A percentile compares a stretch with the other conserved stretches of the same genome.
phyloP scores from a whole-genome alignment of 768 basidiomycete genomes.

The Leccinum variicolor region DNA sequence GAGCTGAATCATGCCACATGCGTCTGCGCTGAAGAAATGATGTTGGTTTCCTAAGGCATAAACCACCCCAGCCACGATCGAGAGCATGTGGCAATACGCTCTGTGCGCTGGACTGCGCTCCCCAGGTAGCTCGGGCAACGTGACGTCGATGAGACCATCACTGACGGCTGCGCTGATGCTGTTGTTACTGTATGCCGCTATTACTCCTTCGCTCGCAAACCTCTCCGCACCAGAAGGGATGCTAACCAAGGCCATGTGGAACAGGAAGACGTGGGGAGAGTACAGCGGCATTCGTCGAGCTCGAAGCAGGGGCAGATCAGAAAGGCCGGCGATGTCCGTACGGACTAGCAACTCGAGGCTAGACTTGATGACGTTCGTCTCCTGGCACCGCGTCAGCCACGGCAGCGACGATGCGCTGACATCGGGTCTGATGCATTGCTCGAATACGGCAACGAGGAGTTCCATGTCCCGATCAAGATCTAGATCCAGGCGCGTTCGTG shows the following conservation, averaged over 20 bases:
- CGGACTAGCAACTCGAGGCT: constrained; percentile 72
- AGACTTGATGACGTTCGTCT: constrained; percentile 70
- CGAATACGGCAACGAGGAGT: constrained; percentile 76
- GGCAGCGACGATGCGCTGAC: constrained; percentile 63
- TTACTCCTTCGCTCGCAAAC: constrained; percentile 77
- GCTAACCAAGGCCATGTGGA: constrained; percentile 83
- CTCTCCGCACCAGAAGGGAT: constrained; percentile 77
- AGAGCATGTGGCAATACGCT: constrained; percentile 82
- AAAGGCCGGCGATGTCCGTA: constrained; percentile 66
- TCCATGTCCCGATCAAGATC: constrained; percentile 82
- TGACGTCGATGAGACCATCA: constrained; percentile 65
- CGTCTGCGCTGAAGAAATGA: constrained; percentile 81
- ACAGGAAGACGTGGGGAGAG: constrained; percentile 73
- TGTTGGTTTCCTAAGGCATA: constrained; percentile 58
- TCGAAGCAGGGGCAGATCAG: constrained; percentile 61
- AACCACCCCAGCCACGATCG: constrained; percentile 72
- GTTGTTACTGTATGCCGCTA: constrained; percentile 82
- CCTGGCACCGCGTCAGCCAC: constrained; percentile 82
- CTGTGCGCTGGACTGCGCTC: constrained; percentile 78
- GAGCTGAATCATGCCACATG: constrained; percentile 80
- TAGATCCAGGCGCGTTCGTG: constrained; percentile 50
- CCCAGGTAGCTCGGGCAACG: constrained; percentile 65
- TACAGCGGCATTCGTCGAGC: constrained; percentile 66
- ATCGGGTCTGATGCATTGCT: constrained; percentile 70
- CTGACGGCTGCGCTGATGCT: constrained; percentile 74